Conservation (phyloP, 1,284 basidiomycete species). For the Ganoderma lingzhi region DNA sequence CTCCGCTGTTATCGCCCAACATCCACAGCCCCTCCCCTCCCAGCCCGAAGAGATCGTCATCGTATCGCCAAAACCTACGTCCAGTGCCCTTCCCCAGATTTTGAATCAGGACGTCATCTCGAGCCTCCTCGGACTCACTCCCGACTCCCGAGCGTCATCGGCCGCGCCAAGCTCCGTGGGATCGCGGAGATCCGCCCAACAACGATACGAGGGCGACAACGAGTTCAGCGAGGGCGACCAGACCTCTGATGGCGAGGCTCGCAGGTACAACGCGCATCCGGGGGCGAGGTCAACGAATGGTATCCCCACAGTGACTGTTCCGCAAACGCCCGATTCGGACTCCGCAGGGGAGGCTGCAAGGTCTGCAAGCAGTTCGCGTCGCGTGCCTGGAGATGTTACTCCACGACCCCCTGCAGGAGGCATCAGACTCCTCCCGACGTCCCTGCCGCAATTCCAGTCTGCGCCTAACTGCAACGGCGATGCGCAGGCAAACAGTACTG, state of each 20-base stretch:
- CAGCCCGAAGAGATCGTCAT: slow-evolving; percentile 43
- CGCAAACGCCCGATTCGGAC: slow-evolving; percentile 23
- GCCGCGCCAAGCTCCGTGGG: slow-evolving; percentile 51
- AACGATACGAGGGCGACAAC: slow-evolving; percentile 65
- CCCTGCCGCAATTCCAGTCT: slow-evolving; percentile 28
- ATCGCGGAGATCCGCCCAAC: slow-evolving; percentile 50
- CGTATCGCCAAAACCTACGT: slow-evolving; percentile 56
- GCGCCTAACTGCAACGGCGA: slow-evolving; percentile 19
- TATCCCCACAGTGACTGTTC: slow-evolving; percentile 33
- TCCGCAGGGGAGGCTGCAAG: slow-evolving; percentile 22
- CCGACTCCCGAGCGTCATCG: slow-evolving; percentile 58
- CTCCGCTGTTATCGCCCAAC: slow-evolving; percentile 25
- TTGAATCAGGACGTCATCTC: slow-evolving; percentile 72
- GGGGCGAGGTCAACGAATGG: slow-evolving; percentile 21
- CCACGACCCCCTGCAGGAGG: slow-evolving; percentile 52
- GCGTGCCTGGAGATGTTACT: slow-evolving; percentile 56
- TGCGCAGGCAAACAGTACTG: not conserved
- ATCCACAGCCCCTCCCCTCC: slow-evolving; percentile 28
- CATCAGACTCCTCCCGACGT: slow-evolving; percentile 36
- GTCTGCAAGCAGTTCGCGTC: slow-evolving; percentile 19
- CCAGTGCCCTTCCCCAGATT: slow-evolving; percentile 58
- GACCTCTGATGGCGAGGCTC: slow-evolving; percentile 49
- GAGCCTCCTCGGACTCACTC: slow-evolving; percentile 58
- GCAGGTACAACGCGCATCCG: slow-evolving; percentile 41
- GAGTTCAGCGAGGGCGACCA: slow-evolving; percentile 44